A percentile compares a stretch with the other conserved stretches of the same genome.
Evolutionary conservation across 768 basidiomycete species (phyloP).

Genomic region (Naganishia kalamii): DNA sequence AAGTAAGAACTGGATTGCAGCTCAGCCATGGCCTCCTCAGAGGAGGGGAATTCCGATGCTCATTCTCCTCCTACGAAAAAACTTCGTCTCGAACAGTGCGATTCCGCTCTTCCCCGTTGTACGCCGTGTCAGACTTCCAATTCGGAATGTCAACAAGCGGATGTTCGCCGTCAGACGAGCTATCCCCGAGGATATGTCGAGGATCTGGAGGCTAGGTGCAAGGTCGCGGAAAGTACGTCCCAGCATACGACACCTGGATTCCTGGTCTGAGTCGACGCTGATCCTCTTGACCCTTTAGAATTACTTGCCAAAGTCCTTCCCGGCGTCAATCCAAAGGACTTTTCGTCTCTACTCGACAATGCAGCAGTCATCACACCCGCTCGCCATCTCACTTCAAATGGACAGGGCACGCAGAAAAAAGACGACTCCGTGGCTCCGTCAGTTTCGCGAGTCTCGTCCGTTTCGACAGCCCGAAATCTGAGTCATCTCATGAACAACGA

Average conservation of each 20-base stretch:
- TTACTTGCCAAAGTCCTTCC: conserved; percentile 2
- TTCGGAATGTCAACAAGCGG: conserved; percentile 19
- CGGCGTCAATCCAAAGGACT: background rate
- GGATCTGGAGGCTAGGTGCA: conserved; percentile 6
- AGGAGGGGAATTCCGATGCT: background rate
- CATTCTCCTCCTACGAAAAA: background rate
- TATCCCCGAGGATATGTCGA: conserved; percentile 19
- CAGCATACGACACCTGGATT: background rate
- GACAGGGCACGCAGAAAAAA: background rate
- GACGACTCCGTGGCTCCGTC: background rate
- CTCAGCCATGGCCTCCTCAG: too few relatives aligned
- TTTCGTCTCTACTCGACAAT: background rate
- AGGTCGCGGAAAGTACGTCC: conserved; percentile 1
- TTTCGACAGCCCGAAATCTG: too few relatives aligned
- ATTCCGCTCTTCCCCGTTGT: conserved; percentile 8
- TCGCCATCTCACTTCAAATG: background rate
- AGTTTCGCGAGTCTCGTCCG: too few relatives aligned
- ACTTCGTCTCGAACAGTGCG: background rate
- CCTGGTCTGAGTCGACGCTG: background rate
- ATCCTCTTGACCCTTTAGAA: background rate
- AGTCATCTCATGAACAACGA: too few relatives aligned
- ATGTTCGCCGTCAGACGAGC: conserved; percentile 17
- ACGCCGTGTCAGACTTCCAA: conserved; percentile 11
- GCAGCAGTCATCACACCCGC: background rate
- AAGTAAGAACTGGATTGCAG: background rate